Conservation (phyloP, 257 asterid species). For the Buddleja alternifolia region DNA sequence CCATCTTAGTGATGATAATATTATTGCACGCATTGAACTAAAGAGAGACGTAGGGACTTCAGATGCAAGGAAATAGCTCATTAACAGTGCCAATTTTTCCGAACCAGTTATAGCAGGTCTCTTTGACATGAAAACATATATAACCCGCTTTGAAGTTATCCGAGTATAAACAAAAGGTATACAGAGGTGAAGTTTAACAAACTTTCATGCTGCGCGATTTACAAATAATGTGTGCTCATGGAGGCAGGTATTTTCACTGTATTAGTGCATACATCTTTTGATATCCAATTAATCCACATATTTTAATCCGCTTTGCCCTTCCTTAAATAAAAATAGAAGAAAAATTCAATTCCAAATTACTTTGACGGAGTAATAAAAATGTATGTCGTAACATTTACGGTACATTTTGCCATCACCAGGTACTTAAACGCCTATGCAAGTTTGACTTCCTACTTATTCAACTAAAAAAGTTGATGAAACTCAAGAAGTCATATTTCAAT, state of each 20-base stretch:
- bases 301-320: not conserved
- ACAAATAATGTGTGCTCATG: slow-evolving; percentile 13
- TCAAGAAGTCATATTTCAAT: slow-evolving; percentile 14
- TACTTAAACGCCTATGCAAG: not conserved
- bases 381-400: not conserved
- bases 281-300: slow-evolving; percentile 10
- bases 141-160: slow-evolving; percentile 60
- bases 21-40: slow-evolving; percentile 8
- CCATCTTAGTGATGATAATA: slow-evolving; percentile 25
- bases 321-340: not conserved
- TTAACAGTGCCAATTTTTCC: slow-evolving; percentile 72
- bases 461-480: not conserved
- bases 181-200: slow-evolving; percentile 20
- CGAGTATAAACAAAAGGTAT: slow-evolving; percentile 38
- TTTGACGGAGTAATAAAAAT: not conserved
- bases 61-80: slow-evolving; percentile 93
- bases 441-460: not conserved
- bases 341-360: not conserved
- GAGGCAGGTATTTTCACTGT: not conserved
- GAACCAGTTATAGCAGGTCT: slow-evolving; percentile 92
- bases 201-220: slow-evolving; percentile 30
- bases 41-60: slow-evolving; percentile 41
- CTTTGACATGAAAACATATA: slow-evolving; percentile 76
- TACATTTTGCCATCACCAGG: not conserved
- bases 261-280: not conserved